These are phyloP conservation scores for Chaetomiaceae sp. DNA, from an alignment of 2,329 filamentous ascomycete species.

Conservation along the genomic window DNA sequence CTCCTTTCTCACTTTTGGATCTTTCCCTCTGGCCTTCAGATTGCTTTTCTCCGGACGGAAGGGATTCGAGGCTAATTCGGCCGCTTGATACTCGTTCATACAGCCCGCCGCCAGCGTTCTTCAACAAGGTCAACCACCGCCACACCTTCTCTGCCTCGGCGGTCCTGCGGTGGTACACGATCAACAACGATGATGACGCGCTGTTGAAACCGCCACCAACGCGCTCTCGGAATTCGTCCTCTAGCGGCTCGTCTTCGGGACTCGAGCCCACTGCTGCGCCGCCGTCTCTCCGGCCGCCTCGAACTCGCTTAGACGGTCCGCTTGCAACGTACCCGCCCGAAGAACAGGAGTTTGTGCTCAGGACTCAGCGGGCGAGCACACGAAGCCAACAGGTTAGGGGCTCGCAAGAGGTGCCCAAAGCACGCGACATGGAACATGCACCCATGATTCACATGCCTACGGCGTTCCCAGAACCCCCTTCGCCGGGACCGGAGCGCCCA, in stretches of 20 bases:
- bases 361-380: slow-evolving; percentile 26
- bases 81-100: background rate
- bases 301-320: slow-evolving; percentile 9
- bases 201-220: slow-evolving; percentile 18
- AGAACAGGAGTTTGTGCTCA: slow-evolving; percentile 28
- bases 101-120: slow-evolving; percentile 27
- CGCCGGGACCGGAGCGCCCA: slow-evolving; percentile 10
- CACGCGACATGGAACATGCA: slow-evolving; percentile 3
- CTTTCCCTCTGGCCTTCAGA: too few relatives aligned
- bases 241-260: slow-evolving; percentile 3
- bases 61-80: background rate
- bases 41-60: background rate
- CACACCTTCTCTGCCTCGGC: slow-evolving; percentile 22
- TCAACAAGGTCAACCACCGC: slow-evolving; percentile 23
- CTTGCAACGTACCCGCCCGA: slow-evolving; percentile 21
- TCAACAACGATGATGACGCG: slow-evolving; percentile 16
- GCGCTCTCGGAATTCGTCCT: slow-evolving; percentile 13
- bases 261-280: slow-evolving; percentile 18
- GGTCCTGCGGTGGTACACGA: slow-evolving; percentile 16
- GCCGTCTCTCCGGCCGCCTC: slow-evolving; percentile 13
- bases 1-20: background rate
- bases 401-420: slow-evolving; percentile 3
- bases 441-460: slow-evolving; percentile 15
- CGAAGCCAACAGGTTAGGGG: slow-evolving; percentile 19
- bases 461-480: slow-evolving; percentile 12